Evolutionary conservation across 1,284 basidiomycete species (phyloP).

Genomic region (Cutaneotrichosporon sp.): DNA sequence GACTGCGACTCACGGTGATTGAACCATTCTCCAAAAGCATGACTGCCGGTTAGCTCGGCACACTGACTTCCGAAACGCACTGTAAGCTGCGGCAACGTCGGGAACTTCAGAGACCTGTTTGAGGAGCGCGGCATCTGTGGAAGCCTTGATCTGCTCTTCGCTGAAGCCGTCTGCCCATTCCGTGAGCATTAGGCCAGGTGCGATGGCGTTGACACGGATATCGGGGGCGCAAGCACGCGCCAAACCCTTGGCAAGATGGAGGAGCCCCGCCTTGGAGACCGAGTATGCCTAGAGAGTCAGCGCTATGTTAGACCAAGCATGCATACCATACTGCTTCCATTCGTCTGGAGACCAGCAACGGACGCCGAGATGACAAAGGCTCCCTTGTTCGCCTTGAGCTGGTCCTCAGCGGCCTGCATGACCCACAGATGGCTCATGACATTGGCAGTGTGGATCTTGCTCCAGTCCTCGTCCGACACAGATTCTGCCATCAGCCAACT

Average conservation of each 20-base stretch:
- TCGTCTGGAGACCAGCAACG: conserved; percentile 19
- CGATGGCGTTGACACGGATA: conserved; percentile 23
- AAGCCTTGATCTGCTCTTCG: conserved; percentile 12
- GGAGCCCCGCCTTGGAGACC: conserved; percentile 22
- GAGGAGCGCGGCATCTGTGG: conserved; percentile 10
- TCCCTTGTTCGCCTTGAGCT: conserved; percentile 21
- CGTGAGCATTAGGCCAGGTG: conserved; percentile 25
- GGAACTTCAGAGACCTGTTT: conserved; percentile 16
- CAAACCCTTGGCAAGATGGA: conserved; percentile 23
- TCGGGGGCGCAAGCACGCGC: conserved; percentile 23
- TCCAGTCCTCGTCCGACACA: conserved; percentile 22
- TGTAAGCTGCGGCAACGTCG: conserved; percentile 15
- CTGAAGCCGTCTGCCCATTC: conserved; percentile 25
- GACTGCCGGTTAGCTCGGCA: conserved; percentile 6
- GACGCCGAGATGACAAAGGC: conserved; percentile 20
- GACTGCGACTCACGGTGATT: conserved; percentile 7
- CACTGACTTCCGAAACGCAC: conserved; percentile 4
- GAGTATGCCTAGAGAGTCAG: conserved; percentile 5
- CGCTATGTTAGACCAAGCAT: background rate
- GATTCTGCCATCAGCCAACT: conserved; percentile 13
- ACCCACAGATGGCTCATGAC: conserved; percentile 26
- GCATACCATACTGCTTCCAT: conserved; percentile 25
- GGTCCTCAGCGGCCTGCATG: conserved; percentile 20
- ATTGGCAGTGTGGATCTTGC: conserved; percentile 21
- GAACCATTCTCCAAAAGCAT: conserved; percentile 15